Conservation (phyloP, 192 early-diverging fungal species). For the Rhizophagus sp. region DNA sequence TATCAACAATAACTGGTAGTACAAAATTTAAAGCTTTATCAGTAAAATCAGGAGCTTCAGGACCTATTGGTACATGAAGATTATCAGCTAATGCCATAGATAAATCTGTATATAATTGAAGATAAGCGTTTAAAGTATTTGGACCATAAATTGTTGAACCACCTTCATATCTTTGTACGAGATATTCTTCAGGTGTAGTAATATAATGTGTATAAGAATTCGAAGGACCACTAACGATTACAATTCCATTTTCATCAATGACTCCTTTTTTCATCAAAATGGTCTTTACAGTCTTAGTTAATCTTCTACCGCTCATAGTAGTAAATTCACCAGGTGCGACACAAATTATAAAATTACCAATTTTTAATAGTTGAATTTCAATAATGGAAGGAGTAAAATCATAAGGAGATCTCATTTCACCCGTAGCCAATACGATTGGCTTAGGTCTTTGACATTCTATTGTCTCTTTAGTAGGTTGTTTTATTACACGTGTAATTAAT, state of each 20-base stretch:
- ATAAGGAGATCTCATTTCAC: constrained; percentile 49
- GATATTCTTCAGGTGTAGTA: constrained; percentile 62
- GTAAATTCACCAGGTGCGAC: constrained; percentile 61
- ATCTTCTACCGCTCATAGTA: constrained; percentile 61
- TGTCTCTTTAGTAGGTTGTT: constrained; percentile 29
- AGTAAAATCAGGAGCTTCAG: constrained; percentile 11
- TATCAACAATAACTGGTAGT: constrained; percentile 23
- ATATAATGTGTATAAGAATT: constrained; percentile 39
- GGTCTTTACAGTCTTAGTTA: constrained; percentile 26
- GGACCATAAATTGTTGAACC: constrained; percentile 61
- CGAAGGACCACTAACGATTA: constrained; percentile 54
- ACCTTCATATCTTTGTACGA: constrained; percentile 63
- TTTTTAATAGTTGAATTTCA: constrained; percentile 51
- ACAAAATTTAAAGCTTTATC: constrained; percentile 10
- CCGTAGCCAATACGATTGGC: constrained; percentile 57
- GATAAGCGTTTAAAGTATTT: constrained; percentile 56
- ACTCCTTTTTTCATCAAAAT: constrained; percentile 39
- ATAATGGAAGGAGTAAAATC: constrained; percentile 52
- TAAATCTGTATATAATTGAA: constrained; percentile 50
- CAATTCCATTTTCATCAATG: constrained; percentile 39
- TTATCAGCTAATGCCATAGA: constrained; percentile 44
- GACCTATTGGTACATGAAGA: background rate
- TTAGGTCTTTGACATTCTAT: constrained; percentile 57
- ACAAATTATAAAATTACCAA: constrained; percentile 49
- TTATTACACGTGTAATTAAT: constrained; percentile 31